Evolutionary conservation across 306 rosid species (phyloP).

Genomic region (Lathyrus tuberosus): DNA sequence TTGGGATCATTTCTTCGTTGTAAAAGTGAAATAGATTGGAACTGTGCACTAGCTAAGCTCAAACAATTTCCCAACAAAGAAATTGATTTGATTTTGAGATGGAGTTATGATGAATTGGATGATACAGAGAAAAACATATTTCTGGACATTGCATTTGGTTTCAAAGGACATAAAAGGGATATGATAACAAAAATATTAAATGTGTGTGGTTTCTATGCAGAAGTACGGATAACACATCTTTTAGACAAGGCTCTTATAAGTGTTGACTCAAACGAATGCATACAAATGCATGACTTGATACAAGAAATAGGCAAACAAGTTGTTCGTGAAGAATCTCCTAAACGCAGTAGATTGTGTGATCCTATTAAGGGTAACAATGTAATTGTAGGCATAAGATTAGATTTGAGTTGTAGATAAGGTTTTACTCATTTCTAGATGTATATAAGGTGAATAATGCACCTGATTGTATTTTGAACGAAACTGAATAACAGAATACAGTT

Average conservation of each 20-base stretch:
- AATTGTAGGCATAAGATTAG: too few relatives aligned
- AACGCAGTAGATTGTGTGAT: constrained; percentile 18
- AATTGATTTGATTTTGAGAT: constrained; percentile 18
- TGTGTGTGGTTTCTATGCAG: not conserved
- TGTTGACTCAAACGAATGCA: too few relatives aligned
- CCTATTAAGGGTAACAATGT: too few relatives aligned
- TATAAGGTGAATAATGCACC: too few relatives aligned
- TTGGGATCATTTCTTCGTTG: constrained; percentile 32
- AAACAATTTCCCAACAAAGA: constrained; percentile 5
- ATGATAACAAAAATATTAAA: not conserved
- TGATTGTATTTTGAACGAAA: too few relatives aligned
- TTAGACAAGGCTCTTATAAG: constrained; percentile 32
- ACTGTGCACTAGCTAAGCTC: not conserved
- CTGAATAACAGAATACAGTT: too few relatives aligned
- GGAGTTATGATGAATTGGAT: constrained; percentile 29
- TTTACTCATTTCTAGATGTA: too few relatives aligned
- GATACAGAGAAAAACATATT: constrained; percentile 5
- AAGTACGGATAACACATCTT: constrained; percentile 2
- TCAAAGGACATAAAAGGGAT: not conserved
- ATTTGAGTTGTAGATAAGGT: too few relatives aligned
- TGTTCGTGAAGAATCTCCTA: constrained; percentile 15
- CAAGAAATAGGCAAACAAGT: constrained; percentile 37
- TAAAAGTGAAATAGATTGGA: constrained; percentile 37
- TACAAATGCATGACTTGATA: constrained; percentile 15
- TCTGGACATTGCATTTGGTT: constrained; percentile 26